Evolutionary conservation across 2,329 filamentous ascomycete species (phyloP).

Genomic region (Colletotrichum coccodes): DNA sequence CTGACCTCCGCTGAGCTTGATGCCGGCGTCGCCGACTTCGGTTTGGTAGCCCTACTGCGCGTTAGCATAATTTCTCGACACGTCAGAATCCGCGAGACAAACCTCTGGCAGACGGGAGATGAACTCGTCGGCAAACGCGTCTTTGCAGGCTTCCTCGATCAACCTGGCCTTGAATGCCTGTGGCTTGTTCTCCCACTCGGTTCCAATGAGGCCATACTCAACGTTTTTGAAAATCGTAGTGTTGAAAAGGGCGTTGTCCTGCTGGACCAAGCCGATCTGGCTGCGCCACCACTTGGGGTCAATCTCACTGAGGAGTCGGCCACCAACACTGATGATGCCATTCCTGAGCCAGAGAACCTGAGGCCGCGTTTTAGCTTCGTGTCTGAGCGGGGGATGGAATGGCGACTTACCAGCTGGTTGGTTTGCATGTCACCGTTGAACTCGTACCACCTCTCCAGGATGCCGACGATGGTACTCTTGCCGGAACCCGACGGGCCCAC

Average conservation of each 20-base stretch:
- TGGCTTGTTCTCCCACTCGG: slow-evolving; percentile 47
- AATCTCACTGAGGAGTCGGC: slow-evolving; percentile 66
- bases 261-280: slow-evolving; percentile 90
- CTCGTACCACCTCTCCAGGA: slow-evolving; percentile 52
- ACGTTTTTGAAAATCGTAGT: slow-evolving; percentile 64
- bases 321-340: slow-evolving; percentile 27
- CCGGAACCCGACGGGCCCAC: slow-evolving; percentile 49
- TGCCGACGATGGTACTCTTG: slow-evolving; percentile 51
- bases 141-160: slow-evolving; percentile 58
- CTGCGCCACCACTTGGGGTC: slow-evolving; percentile 92
- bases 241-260: slow-evolving; percentile 64
- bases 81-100: slow-evolving; percentile 41
- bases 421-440: slow-evolving; percentile 25
- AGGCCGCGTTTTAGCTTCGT: slow-evolving; percentile 46
- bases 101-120: slow-evolving; percentile 58
- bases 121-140: slow-evolving; percentile 64
- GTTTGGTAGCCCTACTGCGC: slow-evolving; percentile 63
- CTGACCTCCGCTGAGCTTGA: slow-evolving; percentile 74
- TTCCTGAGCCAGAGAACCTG: slow-evolving; percentile 49
- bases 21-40: slow-evolving; percentile 71
- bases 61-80: slow-evolving; percentile 5
- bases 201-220: slow-evolving; percentile 52
- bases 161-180: slow-evolving; percentile 51
- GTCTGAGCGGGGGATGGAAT: slow-evolving; percentile 81
- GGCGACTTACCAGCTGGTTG: slow-evolving; percentile 48